phyloP scores from a whole-genome alignment of 495 filamentous ascomycete species.

The Penicillium samsonianum region DNA sequence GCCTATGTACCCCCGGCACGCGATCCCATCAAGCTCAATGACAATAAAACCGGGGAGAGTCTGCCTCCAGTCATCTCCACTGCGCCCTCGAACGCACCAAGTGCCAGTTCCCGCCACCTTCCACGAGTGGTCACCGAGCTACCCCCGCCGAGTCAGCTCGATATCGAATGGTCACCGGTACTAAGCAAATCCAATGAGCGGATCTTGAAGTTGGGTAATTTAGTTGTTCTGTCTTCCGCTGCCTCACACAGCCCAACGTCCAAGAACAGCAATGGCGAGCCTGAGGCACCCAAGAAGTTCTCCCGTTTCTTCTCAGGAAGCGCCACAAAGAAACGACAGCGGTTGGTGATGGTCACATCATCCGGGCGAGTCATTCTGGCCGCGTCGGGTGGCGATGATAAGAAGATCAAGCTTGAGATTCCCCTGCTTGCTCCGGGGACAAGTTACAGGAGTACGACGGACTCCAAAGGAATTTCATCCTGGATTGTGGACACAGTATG shows the following conservation, averaged over 20 bases:
- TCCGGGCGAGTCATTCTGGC: constrained; percentile 85
- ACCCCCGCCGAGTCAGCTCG: constrained; percentile 91
- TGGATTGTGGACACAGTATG: constrained; percentile 96
- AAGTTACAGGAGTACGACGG: constrained; percentile 73
- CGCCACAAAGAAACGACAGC: constrained; percentile 86
- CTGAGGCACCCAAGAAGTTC: constrained; percentile 76
- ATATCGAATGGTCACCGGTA: constrained; percentile 99
- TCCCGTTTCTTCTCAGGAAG: constrained; percentile 88
- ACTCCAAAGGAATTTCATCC: constrained; percentile 77
- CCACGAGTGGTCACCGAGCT: constrained; percentile 92
- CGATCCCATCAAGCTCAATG: constrained; percentile 84
- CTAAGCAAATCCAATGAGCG: constrained; percentile 87
- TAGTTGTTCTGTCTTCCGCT: constrained; percentile 77
- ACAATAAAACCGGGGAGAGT: constrained; percentile 42
- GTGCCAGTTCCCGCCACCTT: constrained; percentile 55
- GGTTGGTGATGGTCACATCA: constrained; percentile 94
- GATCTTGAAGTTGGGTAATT: constrained; percentile 90
- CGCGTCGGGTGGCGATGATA: constrained; percentile 92
- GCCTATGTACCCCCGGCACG: constrained; percentile 78
- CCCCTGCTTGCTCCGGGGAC: constrained; percentile 72
- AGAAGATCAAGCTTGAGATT: constrained; percentile 89
- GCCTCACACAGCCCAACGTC: constrained; percentile 66
- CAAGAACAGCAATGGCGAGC: constrained; percentile 59
- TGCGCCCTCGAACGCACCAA: constrained; percentile 44
- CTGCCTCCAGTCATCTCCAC: constrained; percentile 53